Conservation (phyloP, 768 basidiomycete genomes). For the Amanita brunnescens region DNA sequence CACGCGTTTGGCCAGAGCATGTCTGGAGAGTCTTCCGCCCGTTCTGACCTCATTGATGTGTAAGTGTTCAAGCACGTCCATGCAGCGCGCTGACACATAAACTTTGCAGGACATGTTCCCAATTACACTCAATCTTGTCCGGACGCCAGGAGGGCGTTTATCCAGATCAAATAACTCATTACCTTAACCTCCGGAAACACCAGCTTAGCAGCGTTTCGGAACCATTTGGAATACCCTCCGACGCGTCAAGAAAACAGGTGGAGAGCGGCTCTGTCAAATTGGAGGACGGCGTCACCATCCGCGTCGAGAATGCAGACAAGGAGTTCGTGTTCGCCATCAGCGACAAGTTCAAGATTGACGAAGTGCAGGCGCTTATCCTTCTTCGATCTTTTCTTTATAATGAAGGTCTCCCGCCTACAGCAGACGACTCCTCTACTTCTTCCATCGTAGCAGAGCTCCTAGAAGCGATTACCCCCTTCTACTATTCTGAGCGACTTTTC, state of each 20-base stretch:
- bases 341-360: constrained; percentile 64
- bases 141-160: constrained; percentile 52
- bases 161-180: constrained; percentile 49
- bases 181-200: constrained; percentile 46
- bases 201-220: constrained; percentile 49
- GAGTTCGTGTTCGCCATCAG: constrained; percentile 68
- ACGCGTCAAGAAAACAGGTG: constrained; percentile 56
- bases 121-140: constrained; percentile 44
- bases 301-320: constrained; percentile 63
- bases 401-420: constrained; percentile 51
- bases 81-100: neutral
- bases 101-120: constrained; percentile 45
- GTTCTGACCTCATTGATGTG: constrained; percentile 69
- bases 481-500: constrained; percentile 71
- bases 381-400: constrained; percentile 75
- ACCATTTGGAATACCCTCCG: constrained; percentile 64
- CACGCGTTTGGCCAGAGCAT: constrained; percentile 13
- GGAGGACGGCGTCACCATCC: constrained; percentile 52
- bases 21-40: constrained; percentile 43
- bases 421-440: constrained; percentile 31
- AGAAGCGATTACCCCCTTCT: constrained; percentile 71
- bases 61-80: constrained; percentile 24
- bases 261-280: constrained; percentile 62
- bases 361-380: constrained; percentile 68
- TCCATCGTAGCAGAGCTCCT: constrained; percentile 50